Conservation (phyloP, 164 flowering plant genomes). For the Aristolochia fimbriata region DNA sequence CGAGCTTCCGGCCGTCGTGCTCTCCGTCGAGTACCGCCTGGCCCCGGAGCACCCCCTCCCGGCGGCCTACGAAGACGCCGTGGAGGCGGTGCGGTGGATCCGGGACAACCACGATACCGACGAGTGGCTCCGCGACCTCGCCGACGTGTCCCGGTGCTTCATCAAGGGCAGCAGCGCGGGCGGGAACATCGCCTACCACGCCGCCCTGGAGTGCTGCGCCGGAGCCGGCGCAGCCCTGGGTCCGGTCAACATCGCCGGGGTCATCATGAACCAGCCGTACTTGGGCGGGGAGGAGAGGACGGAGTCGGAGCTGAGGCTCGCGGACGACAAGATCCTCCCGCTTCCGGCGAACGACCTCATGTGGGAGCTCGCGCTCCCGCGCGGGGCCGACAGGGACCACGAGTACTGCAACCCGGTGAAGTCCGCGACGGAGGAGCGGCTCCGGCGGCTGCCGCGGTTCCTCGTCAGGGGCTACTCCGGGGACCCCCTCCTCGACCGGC, state of each 20-base stretch:
- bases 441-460: slow-evolving; percentile 31
- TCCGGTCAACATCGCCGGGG: slow-evolving; percentile 36
- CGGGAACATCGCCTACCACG: slow-evolving; percentile 48
- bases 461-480: slow-evolving; percentile 15
- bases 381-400: slow-evolving; percentile 45
- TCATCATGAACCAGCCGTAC: slow-evolving; percentile 41
- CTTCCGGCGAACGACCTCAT: slow-evolving; percentile 28
- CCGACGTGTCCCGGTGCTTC: slow-evolving; percentile 4
- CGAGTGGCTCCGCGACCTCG: slow-evolving; percentile 18
- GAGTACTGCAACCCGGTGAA: slow-evolving; percentile 36
- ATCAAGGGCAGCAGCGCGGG: slow-evolving; percentile 52
- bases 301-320: slow-evolving; percentile 33
- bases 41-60: slow-evolving; percentile 57
- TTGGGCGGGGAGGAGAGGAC: slow-evolving; percentile 48
- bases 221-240: slow-evolving; percentile 7
- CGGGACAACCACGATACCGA: slow-evolving; percentile 11
- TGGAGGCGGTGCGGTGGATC: slow-evolving; percentile 34
- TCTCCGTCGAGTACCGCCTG: slow-evolving; percentile 39
- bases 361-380: slow-evolving; percentile 49
- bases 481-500: slow-evolving; percentile 28
- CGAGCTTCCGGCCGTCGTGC: slow-evolving; percentile 21
- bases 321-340: slow-evolving; percentile 32
- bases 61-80: slow-evolving; percentile 39
- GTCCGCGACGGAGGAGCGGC: neutral
- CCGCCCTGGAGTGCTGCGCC: slow-evolving; percentile 24